phyloP scores from a whole-genome alignment of 2,329 filamentous ascomycete genomes.

The Trichophyton simii region DNA sequence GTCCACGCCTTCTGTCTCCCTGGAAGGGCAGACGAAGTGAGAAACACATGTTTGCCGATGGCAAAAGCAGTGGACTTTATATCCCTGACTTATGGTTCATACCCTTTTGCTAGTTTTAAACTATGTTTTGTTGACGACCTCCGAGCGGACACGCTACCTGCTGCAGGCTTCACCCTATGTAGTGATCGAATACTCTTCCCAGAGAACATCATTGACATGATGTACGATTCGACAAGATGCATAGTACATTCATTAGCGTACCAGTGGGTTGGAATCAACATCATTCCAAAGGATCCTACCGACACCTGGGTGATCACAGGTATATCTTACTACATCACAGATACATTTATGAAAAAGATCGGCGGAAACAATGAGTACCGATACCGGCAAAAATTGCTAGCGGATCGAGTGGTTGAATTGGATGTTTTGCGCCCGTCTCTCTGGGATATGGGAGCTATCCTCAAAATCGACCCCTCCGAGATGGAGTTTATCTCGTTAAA shows the following conservation, averaged over 20 bases:
- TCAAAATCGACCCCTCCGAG: slow-evolving; percentile 74
- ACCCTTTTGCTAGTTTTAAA: slow-evolving; percentile 86
- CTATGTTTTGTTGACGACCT: slow-evolving; percentile 90
- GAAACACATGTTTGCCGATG: slow-evolving; percentile 75
- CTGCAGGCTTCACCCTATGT: slow-evolving; percentile 75
- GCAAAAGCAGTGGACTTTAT: slow-evolving; percentile 83
- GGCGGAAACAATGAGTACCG: slow-evolving; percentile 92
- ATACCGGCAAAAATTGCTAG: slow-evolving; percentile 73
- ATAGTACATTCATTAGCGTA: slow-evolving; percentile 74
- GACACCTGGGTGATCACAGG: slow-evolving; percentile 87
- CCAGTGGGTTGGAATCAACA: slow-evolving; percentile 90
- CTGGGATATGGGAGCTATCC: slow-evolving; percentile 60
- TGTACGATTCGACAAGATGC: slow-evolving; percentile 67
- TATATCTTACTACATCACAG: slow-evolving; percentile 87
- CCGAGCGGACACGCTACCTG: slow-evolving; percentile 57
- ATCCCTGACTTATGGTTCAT: slow-evolving; percentile 74
- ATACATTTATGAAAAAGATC: slow-evolving; percentile 77
- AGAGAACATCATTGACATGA: slow-evolving; percentile 70
- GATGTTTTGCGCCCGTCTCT: slow-evolving; percentile 76
- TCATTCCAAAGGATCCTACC: slow-evolving; percentile 65
- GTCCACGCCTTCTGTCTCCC: slow-evolving; percentile 88
- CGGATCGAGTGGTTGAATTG: slow-evolving; percentile 67
- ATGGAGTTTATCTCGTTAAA: slow-evolving; percentile 84
- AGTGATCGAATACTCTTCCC: slow-evolving; percentile 78
- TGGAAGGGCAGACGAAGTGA: slow-evolving; percentile 64